phyloP scores from a whole-genome alignment of 1,284 basidiomycete species.

The Ustilago hordei region DNA sequence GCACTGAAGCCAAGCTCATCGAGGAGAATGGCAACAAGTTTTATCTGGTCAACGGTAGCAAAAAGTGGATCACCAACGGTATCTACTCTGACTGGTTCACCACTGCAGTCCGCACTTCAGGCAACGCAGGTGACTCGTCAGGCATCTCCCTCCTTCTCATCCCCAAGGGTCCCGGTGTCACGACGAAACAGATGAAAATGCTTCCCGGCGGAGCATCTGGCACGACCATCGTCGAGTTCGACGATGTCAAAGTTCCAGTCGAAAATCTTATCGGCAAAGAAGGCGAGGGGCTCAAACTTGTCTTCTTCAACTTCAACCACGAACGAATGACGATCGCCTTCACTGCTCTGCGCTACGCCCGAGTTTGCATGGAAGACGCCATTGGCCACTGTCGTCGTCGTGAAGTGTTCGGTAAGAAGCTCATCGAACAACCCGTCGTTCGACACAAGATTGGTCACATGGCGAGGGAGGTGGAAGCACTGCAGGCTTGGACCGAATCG shows the following conservation, averaged over 20 bases:
- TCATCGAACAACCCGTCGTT: conserved; percentile 64
- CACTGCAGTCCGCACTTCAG: conserved; percentile 70
- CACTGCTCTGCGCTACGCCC: conserved; percentile 52
- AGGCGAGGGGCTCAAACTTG: conserved; percentile 53
- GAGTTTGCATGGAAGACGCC: conserved; percentile 58
- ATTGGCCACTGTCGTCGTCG: conserved; percentile 51
- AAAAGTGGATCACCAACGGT: conserved; percentile 70
- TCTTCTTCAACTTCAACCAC: conserved; percentile 58
- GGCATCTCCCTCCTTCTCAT: conserved; percentile 70
- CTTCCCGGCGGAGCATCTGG: conserved; percentile 64
- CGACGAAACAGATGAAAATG: conserved; percentile 67
- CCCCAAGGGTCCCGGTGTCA: conserved; percentile 52
- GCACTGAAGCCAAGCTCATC: conserved; percentile 61
- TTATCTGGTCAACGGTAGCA: conserved; percentile 70
- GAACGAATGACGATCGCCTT: conserved; percentile 58
- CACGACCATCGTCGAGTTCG: conserved; percentile 69
- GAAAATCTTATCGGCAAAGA: conserved; percentile 69
- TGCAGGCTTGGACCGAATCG: conserved; percentile 58
- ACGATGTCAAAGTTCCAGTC: conserved; percentile 67
- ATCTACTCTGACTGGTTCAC: conserved; percentile 67
- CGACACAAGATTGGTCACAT: conserved; percentile 63
- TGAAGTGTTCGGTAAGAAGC: conserved; percentile 57
- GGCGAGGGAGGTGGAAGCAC: conserved; percentile 62
- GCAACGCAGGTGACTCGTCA: conserved; percentile 67
- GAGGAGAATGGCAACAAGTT: conserved; percentile 64